Percentiles rank a stretch among this genome's conserved stretches.
Evolutionary conservation across 2,329 filamentous ascomycete species (phyloP).

Genomic region (Cladophialophora yegresii): DNA sequence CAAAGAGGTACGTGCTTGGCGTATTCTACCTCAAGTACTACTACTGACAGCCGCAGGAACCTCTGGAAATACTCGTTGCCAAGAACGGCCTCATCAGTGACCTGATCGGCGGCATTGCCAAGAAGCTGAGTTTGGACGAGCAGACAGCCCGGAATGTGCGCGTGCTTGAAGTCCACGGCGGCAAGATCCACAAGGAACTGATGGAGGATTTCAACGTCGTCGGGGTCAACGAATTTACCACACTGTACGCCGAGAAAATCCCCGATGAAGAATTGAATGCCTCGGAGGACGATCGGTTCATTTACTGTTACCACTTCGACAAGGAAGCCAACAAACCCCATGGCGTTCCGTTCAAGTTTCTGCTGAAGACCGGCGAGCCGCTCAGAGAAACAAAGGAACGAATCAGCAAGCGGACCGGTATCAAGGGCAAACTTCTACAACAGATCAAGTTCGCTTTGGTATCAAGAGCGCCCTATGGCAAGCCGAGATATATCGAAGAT

Average conservation of each 20-base stretch:
- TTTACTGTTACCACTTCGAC: slow-evolving; percentile 90
- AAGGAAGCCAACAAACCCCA: slow-evolving; percentile 81
- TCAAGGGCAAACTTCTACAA: slow-evolving; percentile 97
- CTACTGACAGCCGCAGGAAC: slow-evolving; percentile 57
- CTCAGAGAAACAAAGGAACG: slow-evolving; percentile 93
- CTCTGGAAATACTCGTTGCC: slow-evolving; percentile 78
- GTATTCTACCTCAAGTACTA: not conserved
- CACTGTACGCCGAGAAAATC: slow-evolving; percentile 76
- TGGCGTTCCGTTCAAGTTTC: slow-evolving; percentile 87
- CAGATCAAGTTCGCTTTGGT: slow-evolving; percentile 96
- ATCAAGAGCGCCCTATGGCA: slow-evolving; percentile 68
- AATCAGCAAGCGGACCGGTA: slow-evolving; percentile 85
- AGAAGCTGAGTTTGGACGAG: slow-evolving; percentile 76
- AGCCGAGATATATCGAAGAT: slow-evolving; percentile 80
- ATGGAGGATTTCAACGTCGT: slow-evolving; percentile 70
- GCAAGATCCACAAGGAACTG: slow-evolving; percentile 82
- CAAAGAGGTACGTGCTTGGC: slow-evolving; percentile 68
- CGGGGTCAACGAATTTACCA: slow-evolving; percentile 81
- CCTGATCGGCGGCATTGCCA: slow-evolving; percentile 71
- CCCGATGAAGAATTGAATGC: slow-evolving; percentile 66
- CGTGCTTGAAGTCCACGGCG: slow-evolving; percentile 78
- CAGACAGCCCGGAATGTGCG: slow-evolving; percentile 73
- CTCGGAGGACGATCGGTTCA: slow-evolving; percentile 68
- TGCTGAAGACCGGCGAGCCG: slow-evolving; percentile 77
- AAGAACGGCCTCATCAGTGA: slow-evolving; percentile 82